These are phyloP conservation scores for Papiliotrema terrestris DNA, from an alignment of 1,284 basidiomycete genomes.

Conservation along the genomic window DNA sequence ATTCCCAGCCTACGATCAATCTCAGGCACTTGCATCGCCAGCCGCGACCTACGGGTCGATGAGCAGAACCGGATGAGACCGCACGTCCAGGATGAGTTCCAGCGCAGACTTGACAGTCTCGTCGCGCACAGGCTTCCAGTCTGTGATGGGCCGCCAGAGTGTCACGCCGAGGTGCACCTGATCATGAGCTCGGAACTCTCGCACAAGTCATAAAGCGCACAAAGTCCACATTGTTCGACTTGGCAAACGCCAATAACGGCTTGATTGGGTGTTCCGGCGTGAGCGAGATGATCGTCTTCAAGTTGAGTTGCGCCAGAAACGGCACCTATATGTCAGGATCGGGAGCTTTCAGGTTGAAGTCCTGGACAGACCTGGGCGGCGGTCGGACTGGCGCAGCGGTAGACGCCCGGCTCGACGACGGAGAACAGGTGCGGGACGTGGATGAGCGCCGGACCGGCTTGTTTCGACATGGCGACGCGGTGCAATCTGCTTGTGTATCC, in stretches of 20 bases:
- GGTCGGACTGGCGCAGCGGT: slow-evolving; percentile 41
- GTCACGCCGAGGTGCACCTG: slow-evolving; percentile 42
- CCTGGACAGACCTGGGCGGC: slow-evolving; percentile 27
- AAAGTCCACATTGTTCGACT: slow-evolving; percentile 29
- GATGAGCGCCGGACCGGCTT: slow-evolving; percentile 29
- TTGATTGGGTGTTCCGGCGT: slow-evolving; percentile 45
- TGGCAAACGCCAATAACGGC: slow-evolving; percentile 28
- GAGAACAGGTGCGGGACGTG: slow-evolving; percentile 41
- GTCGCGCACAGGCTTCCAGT: slow-evolving; percentile 45
- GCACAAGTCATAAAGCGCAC: slow-evolving; percentile 20
- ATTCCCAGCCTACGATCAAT: slow-evolving; percentile 36
- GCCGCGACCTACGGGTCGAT: slow-evolving; percentile 41
- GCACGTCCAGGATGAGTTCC: slow-evolving; percentile 39
- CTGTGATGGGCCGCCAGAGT: slow-evolving; percentile 37
- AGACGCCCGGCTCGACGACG: slow-evolving; percentile 42
- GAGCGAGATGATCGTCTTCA: slow-evolving; percentile 43
- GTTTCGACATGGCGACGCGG: slow-evolving; percentile 15
- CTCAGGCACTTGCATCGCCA: not conserved
- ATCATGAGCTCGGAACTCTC: not conserved
- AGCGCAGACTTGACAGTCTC: slow-evolving; percentile 44
- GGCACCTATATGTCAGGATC: slow-evolving; percentile 28
- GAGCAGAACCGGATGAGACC: slow-evolving; percentile 38
- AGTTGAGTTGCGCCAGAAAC: slow-evolving; percentile 34
- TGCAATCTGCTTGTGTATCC: no score
- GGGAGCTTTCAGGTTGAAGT: not conserved